phyloP scores from a whole-genome alignment of 2,329 filamentous ascomycete genomes.

The Aureobasidium sp. region DNA sequence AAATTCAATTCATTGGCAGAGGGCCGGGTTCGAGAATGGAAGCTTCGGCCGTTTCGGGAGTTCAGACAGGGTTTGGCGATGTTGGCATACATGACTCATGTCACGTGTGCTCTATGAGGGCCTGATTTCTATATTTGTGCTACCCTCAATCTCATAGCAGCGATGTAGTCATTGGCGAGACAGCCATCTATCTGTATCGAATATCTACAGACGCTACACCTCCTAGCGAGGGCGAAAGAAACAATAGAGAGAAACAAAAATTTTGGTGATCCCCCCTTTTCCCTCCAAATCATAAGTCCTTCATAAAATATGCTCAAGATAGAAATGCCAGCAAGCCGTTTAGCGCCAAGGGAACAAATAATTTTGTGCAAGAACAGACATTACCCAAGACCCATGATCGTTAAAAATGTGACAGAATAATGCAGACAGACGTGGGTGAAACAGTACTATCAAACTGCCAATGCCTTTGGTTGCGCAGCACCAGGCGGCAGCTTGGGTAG shows the following conservation, averaged over 20 bases:
- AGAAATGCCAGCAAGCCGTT: background rate
- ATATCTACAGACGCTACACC: background rate
- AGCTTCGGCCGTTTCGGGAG: background rate
- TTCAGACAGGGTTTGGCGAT: background rate
- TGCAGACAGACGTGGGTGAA: background rate
- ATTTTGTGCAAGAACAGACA: background rate
- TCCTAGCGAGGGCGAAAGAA: background rate
- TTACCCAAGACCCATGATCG: background rate
- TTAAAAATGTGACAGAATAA: background rate
- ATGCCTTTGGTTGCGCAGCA: background rate
- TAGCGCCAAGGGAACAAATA: background rate
- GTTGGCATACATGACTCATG: background rate
- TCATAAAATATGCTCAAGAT: background rate
- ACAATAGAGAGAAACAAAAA: background rate
- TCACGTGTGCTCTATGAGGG: background rate
- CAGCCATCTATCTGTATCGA: background rate
- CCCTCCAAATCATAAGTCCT: background rate
- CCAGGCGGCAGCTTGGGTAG: slow-evolving; percentile 33
- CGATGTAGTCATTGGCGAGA: background rate
- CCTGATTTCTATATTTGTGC: background rate
- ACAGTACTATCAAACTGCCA: background rate
- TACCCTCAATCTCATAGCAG: background rate
- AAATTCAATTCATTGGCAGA: background rate
- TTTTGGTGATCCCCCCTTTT: background rate
- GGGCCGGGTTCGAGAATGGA: background rate